Base-by-base conservation (phyloP, 257 asterid genomes). In the Fraxinus anomala region DNA sequence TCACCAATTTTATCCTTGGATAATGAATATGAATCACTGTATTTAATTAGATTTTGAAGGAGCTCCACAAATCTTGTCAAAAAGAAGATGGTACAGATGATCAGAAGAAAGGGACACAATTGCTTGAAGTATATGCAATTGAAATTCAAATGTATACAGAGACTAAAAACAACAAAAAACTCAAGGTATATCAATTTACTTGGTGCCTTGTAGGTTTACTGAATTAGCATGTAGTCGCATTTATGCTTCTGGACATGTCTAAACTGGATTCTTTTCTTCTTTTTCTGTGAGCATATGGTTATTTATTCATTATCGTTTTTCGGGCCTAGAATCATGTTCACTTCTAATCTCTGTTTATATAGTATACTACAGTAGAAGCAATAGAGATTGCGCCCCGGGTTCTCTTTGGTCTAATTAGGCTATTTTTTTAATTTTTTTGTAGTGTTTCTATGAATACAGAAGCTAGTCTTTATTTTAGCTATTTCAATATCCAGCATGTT, bases 131-230 rank as follows among this genome's bases (percentile, higher is more conserved):
- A 24, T 96, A 96, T 85, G 99, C 99, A 70, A 87, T 96, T 85
- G 99, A 96, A 90, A 93, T 96, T 82, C 99, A 96, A 86, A 93
- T 96, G 97, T 92, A 93, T 85, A 96, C 98, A 0, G 97, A 93
- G 89, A 96, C 98, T 56, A 96, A 96, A 83, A 93, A 96, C 89
- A 96, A 96, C 90, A 96, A 93, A 81, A 93, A 93, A 80, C 89
- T 96, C 82, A 96, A 96, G 99, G 99, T 93, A 65, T 71, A 75
- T 69, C 51, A 11, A 77, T 70, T 73, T 72, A 26, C 19, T 63
- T 63, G 69, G 26, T 63, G 69, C 69, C 34, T 54, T 24, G 69
- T 63, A 24, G 34, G 69, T 23, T 63, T 26, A 26, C 36, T 63
- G 36, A 63, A 63, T 31, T 63, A 24, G 31, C 17, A 63, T 10